phyloP scores from a whole-genome alignment of 2,329 filamentous ascomycete species.

The Aspergillus proliferans region DNA sequence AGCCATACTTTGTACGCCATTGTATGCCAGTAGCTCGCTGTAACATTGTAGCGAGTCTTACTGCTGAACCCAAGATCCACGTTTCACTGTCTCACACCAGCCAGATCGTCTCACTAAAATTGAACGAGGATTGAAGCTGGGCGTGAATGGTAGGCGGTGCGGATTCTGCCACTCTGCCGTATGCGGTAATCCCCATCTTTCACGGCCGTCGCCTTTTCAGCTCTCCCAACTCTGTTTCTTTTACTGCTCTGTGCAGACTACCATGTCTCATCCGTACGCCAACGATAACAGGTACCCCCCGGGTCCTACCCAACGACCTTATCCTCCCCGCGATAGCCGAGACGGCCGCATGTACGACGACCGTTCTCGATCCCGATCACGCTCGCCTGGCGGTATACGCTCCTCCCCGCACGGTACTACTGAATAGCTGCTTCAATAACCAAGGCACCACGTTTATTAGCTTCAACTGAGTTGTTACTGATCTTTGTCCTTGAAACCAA shows the following conservation, averaged over 20 bases:
- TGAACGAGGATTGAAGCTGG: too few species aligned
- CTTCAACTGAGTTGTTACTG: constrained; percentile 29
- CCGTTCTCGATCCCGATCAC: constrained; percentile 34
- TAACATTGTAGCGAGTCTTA: too few species aligned
- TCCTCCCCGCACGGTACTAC: constrained; percentile 42
- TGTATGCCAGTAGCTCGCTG: too few species aligned
- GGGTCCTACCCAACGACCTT: constrained; percentile 17
- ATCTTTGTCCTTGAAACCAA: constrained; percentile 16
- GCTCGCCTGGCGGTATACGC: constrained; percentile 39
- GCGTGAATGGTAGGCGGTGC: constrained; percentile 9
- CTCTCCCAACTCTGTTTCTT: constrained; percentile 1
- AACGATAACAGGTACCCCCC: constrained; percentile 21
- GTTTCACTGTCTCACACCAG: too few species aligned
- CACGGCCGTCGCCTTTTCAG: not conserved
- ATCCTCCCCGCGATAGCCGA: constrained; percentile 28
- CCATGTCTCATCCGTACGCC: constrained; percentile 24
- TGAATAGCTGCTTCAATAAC: constrained; percentile 11
- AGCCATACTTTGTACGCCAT: too few species aligned
- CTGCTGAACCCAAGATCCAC: too few species aligned
- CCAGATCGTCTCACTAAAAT: too few species aligned
- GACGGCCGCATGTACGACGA: constrained; percentile 45
- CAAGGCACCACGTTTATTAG: constrained; percentile 6
- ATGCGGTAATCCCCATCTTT: not conserved
- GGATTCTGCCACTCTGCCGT: constrained; percentile 11
- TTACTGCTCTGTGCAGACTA: constrained; percentile 7